Percentiles rank a stretch among this genome's conserved stretches.
Evolutionary conservation across 768 basidiomycete species (phyloP).

Genomic region (Podaxis sp.): DNA sequence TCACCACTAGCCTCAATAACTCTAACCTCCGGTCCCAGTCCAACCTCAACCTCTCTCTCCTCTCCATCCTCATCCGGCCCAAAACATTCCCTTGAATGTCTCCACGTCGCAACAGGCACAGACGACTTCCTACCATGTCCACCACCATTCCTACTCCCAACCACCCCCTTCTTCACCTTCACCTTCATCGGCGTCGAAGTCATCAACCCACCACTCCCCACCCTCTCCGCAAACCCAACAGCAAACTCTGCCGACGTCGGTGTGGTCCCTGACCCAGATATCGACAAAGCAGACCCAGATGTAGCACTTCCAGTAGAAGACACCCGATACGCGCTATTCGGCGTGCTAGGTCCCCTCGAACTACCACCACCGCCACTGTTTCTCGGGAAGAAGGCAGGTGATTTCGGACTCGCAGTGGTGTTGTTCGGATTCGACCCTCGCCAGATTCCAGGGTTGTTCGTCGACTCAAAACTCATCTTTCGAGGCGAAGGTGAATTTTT

Average conservation of each 20-base stretch:
- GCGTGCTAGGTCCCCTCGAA: neutral
- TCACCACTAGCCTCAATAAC: constrained; percentile 6
- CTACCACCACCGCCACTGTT: neutral
- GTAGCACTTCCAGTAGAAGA: neutral
- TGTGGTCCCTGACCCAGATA: neutral
- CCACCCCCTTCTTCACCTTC: neutral
- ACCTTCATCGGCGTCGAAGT: constrained; percentile 1
- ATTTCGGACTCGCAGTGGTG: neutral
- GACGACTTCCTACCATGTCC: neutral
- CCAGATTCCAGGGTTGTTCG: neutral
- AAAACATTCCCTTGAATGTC: neutral
- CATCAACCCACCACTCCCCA: neutral
- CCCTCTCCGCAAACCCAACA: neutral
- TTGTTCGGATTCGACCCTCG: neutral
- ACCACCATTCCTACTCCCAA: neutral
- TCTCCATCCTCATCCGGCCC: neutral
- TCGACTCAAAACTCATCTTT: neutral
- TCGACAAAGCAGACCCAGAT: neutral
- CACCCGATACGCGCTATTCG: neutral
- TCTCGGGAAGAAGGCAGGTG: neutral
- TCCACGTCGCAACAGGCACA: constrained; percentile 5
- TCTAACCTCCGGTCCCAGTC: constrained; percentile 5
- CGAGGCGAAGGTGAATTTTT: constrained; percentile 8
- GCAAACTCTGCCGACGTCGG: neutral
- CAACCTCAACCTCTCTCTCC: neutral